A percentile compares a stretch with the other conserved stretches of the same genome.
These are phyloP conservation scores for Podospora tetraspora DNA, from an alignment of 495 filamentous ascomycete species.

Conservation along the genomic window DNA sequence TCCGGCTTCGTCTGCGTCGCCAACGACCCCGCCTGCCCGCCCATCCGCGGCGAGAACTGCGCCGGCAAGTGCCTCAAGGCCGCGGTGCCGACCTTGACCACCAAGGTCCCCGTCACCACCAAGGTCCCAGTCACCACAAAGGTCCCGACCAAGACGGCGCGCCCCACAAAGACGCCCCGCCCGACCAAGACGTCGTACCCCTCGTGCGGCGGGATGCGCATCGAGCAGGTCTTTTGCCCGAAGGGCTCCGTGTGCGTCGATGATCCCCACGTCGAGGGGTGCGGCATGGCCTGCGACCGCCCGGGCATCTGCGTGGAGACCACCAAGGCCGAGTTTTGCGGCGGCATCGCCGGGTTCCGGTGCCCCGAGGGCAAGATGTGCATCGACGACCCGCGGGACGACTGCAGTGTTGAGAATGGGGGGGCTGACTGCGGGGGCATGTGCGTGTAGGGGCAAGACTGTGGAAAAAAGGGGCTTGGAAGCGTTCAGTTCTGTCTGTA, in stretches of 20 bases:
- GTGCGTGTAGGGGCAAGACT: constrained; percentile 16
- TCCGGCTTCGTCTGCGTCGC: constrained; percentile 11
- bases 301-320: constrained; percentile 27
- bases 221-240: constrained; percentile 15
- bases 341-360: constrained; percentile 25
- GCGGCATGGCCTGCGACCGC: constrained; percentile 29
- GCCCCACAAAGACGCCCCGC: neutral
- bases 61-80: constrained; percentile 14
- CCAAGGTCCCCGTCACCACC: neutral
- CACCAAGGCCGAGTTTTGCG: constrained; percentile 22
- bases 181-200: constrained; percentile 15
- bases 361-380: constrained; percentile 24
- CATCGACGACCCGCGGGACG: constrained; percentile 29
- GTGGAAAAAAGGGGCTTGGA: neutral
- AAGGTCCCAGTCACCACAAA: neutral
- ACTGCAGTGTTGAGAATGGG: constrained; percentile 26
- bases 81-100: neutral
- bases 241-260: constrained; percentile 28
- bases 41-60: constrained; percentile 22
- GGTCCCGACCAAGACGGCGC: neutral
- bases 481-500: neutral
- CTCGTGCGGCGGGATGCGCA: constrained; percentile 26
- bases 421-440: constrained; percentile 30
- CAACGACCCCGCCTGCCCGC: constrained; percentile 16
- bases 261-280: constrained; percentile 23